A percentile compares a stretch with the other conserved stretches of the same genome.
These are phyloP conservation scores for Hypsizygus marmoreus DNA, from an alignment of 768 basidiomycete genomes.

Conservation along the genomic window DNA sequence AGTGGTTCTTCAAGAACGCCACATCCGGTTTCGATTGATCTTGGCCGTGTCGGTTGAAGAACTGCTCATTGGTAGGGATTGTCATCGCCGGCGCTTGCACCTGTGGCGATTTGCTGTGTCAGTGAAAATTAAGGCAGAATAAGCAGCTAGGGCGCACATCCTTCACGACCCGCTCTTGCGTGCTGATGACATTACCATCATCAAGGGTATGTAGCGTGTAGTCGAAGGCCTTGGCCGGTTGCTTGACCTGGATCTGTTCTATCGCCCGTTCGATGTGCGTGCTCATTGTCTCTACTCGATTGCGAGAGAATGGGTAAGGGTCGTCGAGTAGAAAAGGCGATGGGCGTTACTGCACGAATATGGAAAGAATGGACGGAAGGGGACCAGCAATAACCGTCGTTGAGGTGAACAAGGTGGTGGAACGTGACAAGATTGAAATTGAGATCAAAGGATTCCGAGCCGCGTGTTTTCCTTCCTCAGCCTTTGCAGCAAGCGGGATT, in stretches of 20 bases:
- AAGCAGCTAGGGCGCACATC: constrained; percentile 59
- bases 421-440: constrained; percentile 23
- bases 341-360: constrained; percentile 7
- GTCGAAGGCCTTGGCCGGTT: constrained; percentile 68
- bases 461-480: constrained; percentile 6
- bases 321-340: constrained; percentile 11
- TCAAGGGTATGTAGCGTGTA: constrained; percentile 92
- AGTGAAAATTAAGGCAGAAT: background rate
- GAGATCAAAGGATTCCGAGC: constrained; percentile 9
- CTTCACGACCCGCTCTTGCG: constrained; percentile 94
- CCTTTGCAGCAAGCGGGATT: constrained; percentile 5
- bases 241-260: constrained; percentile 59
- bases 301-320: constrained; percentile 10
- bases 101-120: constrained; percentile 40
- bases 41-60: constrained; percentile 70
- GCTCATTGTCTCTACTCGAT: constrained; percentile 35
- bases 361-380: constrained; percentile 10
- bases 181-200: constrained; percentile 88
- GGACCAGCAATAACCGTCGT: constrained; percentile 13
- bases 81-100: constrained; percentile 98
- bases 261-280: constrained; percentile 68
- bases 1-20: constrained; percentile 98
- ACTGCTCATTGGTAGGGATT: constrained; percentile 90
- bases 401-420: constrained; percentile 16
- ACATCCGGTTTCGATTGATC: constrained; percentile 93